Evolutionary conservation across 495 filamentous ascomycete genomes (phyloP), one percentile per base, ranked within the genome.

Genomic region (Parathielavia appendiculata): DNA sequence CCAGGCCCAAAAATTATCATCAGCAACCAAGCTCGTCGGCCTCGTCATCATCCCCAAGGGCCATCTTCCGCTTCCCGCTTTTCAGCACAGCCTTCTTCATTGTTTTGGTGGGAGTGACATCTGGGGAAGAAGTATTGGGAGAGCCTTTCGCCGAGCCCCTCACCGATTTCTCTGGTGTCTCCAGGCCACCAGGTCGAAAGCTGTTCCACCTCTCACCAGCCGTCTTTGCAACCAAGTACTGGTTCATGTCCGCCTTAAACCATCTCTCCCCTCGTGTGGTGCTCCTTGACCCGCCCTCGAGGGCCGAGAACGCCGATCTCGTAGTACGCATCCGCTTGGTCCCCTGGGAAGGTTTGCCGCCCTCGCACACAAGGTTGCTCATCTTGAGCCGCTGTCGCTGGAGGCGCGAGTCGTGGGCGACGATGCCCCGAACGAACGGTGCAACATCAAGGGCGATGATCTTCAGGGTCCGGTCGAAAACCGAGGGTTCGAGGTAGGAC

Each of bases 351-450:
- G 20, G 71, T 49, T 67, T 73, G 7, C 75, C 75, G 38, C 75
- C 73, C 26, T 78, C 72, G 39, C 81, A 81, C 17, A 91, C 69
- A 2, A 92, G 65, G 14, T 73, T 82, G 58, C 84, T 84, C 3
- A 89, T 66, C 16, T 78, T 79, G 14, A 83, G 62, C 0, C 91
- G 79, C 59, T 89, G 81, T 59, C 85, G 76, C 50, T 88, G 83
- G 0, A 91, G 78, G 12, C 76, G 77, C 4, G 83, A 72, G 59
- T 96, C 92, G 64, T 88, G 87, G 0, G 83, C 74, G 30, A 90
- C 84, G 61, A 97, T 96, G 11, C 78, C 75, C 19, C 93, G 86
- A 20, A 95, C 79, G 62, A 88, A 97, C 0, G 92, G 92, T 0
- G 88, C 90, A 8, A 96, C 71, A 58, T 98, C 93, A 45, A 86